Evolutionary conservation across 2,329 filamentous ascomycete species (phyloP).

Genomic region (Acephala macrosclerotiorum): DNA sequence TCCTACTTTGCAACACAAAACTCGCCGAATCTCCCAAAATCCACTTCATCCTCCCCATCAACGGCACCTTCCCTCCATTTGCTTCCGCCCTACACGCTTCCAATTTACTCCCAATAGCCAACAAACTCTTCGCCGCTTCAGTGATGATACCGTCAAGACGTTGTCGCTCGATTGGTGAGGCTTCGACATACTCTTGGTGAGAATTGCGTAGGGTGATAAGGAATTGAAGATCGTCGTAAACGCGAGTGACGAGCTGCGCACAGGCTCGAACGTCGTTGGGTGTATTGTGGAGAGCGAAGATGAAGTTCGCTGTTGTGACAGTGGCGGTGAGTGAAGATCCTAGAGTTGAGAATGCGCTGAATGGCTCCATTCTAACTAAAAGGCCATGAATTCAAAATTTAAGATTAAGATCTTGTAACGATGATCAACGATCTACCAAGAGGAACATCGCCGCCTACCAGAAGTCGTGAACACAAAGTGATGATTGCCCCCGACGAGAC

Average conservation of each 20-base stretch:
- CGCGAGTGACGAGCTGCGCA: constrained; percentile 2
- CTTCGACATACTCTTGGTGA: background rate
- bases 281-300: constrained; percentile 12
- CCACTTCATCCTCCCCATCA: constrained; percentile 19
- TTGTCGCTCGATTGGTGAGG: background rate
- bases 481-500: background rate
- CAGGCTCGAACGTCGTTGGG: constrained; percentile 8
- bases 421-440: background rate
- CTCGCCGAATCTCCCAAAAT: constrained; percentile 10
- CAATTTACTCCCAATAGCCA: constrained; percentile 5
- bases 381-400: background rate
- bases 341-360: constrained; percentile 2
- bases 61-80: constrained; percentile 13
- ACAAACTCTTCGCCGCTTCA: background rate
- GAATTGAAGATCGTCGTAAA: constrained; percentile 15
- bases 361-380: constrained; percentile 6
- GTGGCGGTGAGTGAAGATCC: background rate
- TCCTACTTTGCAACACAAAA: constrained; percentile 7
- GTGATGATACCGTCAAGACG: constrained; percentile 10
- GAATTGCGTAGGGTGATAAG: constrained; percentile 2
- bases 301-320: constrained; percentile 7
- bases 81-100: constrained; percentile 16
- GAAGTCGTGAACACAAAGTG: background rate
- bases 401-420: background rate
- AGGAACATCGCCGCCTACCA: background rate